Evolutionary conservation across 2,329 filamentous ascomycete species (phyloP).

Genomic region (Hawksworthiomyces lignivorus): DNA sequence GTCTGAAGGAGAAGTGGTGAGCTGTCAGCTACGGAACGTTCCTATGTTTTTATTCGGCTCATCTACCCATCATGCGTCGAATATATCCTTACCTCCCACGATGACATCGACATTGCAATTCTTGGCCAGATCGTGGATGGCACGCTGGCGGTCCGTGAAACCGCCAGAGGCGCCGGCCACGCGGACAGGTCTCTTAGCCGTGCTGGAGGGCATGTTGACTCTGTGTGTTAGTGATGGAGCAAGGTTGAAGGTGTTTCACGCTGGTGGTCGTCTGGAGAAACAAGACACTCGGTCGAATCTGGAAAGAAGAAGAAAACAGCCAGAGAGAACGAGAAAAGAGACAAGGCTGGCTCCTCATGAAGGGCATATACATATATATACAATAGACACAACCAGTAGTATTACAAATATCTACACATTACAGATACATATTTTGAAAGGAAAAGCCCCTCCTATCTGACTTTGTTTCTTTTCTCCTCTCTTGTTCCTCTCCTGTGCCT

Average conservation of each 20-base stretch:
- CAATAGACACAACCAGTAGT: too few relatives aligned
- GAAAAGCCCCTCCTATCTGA: too few relatives aligned
- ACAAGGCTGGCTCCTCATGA: slow-evolving; percentile 1
- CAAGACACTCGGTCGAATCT: neutral
- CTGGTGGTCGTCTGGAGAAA: neutral
- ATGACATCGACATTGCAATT: slow-evolving; percentile 27
- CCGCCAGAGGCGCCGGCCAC: slow-evolving; percentile 35
- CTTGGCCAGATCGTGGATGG: slow-evolving; percentile 32
- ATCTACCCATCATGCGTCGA: too few relatives aligned
- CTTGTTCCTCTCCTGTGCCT: too few relatives aligned
- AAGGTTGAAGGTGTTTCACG: neutral
- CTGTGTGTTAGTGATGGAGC: neutral
- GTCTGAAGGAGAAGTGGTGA: slow-evolving; percentile 11
- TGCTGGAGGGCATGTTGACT: slow-evolving; percentile 7
- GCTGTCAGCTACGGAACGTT: too few relatives aligned
- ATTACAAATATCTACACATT: slow-evolving; percentile 5
- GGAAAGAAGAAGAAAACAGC: neutral
- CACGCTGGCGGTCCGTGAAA: slow-evolving; percentile 33
- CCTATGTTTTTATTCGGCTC: too few relatives aligned
- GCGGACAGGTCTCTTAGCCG: slow-evolving; percentile 27
- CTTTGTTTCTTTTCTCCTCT: too few relatives aligned
- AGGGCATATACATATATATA: too few relatives aligned
- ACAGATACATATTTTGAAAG: too few relatives aligned
- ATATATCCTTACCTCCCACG: slow-evolving; percentile 14
- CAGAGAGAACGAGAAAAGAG: neutral